These are phyloP conservation scores for Gaeumannomyces sp. DNA, from an alignment of 2,329 filamentous ascomycete genomes.

Conservation along the genomic window DNA sequence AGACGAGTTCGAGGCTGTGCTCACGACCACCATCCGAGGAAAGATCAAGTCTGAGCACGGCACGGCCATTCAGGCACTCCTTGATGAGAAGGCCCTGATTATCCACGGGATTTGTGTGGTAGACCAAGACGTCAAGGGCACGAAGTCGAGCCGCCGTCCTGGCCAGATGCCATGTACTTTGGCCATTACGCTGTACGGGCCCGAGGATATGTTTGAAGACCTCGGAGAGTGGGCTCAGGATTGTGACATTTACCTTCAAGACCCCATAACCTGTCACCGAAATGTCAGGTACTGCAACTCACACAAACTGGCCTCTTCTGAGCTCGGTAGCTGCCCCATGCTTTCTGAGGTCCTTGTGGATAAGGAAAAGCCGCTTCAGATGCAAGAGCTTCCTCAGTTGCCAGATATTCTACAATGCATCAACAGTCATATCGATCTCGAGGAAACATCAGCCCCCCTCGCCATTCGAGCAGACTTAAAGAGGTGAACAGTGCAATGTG, in stretches of 20 bases:
- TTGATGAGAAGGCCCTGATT: conserved; percentile 7
- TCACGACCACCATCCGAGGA: conserved; percentile 1
- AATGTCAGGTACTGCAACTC: conserved; percentile 30
- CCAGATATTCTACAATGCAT: conserved; percentile 22
- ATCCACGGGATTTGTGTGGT: conserved; percentile 10
- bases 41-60: conserved; percentile 3
- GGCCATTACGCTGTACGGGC: conserved; percentile 26
- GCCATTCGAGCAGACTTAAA: conserved; percentile 19
- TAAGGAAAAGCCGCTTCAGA: not conserved
- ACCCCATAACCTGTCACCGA: conserved; percentile 22
- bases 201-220: conserved; percentile 20
- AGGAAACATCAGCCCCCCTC: conserved; percentile 23
- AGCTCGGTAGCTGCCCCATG: not conserved
- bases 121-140: not conserved
- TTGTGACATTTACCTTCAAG: conserved; percentile 27
- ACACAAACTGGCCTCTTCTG: conserved; percentile 21
- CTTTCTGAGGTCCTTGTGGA: conserved; percentile 10
- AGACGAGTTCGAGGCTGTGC: not conserved
- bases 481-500: conserved; percentile 21
- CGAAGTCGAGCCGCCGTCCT: not conserved
- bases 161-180: conserved; percentile 10
- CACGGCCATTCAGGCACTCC: conserved; percentile 9
- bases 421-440: conserved; percentile 20
- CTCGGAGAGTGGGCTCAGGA: conserved; percentile 26
- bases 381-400: conserved; percentile 10